Conservation (phyloP, 148 eudicot species). For the Rhododendron williamsianum region DNA sequence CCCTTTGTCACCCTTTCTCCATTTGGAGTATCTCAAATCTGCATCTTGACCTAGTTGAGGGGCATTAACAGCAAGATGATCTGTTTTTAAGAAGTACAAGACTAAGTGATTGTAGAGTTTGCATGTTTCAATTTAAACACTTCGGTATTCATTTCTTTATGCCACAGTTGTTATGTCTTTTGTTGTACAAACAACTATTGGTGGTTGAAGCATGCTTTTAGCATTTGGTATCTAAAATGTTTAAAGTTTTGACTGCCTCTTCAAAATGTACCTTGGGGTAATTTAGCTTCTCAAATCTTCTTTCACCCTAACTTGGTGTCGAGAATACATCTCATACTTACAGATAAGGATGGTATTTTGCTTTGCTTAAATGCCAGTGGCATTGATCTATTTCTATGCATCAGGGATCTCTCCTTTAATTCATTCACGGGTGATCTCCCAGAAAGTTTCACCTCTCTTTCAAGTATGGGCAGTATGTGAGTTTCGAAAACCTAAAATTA, state of each 20-base stretch:
- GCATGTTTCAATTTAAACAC: neutral
- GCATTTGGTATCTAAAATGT: neutral
- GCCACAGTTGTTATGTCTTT: neutral
- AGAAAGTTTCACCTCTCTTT: conserved; percentile 48
- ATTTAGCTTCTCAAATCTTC: neutral
- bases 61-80: neutral
- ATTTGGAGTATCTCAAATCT: neutral
- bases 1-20: neutral
- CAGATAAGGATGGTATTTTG: neutral
- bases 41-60: neutral
- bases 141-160: neutral
- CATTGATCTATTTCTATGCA: conserved; percentile 14
- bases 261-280: neutral
- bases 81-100: neutral
- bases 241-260: neutral
- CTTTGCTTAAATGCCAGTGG: neutral
- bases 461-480: conserved; percentile 67
- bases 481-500: conserved; percentile 17
- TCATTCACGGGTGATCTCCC: conserved; percentile 71
- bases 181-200: neutral
- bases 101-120: neutral
- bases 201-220: neutral
- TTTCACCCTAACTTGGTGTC: neutral
- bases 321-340: neutral
- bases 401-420: conserved; percentile 80